Base-by-base conservation (phyloP, 148 eudicot species). In the Dysphania ambrosioides region DNA sequence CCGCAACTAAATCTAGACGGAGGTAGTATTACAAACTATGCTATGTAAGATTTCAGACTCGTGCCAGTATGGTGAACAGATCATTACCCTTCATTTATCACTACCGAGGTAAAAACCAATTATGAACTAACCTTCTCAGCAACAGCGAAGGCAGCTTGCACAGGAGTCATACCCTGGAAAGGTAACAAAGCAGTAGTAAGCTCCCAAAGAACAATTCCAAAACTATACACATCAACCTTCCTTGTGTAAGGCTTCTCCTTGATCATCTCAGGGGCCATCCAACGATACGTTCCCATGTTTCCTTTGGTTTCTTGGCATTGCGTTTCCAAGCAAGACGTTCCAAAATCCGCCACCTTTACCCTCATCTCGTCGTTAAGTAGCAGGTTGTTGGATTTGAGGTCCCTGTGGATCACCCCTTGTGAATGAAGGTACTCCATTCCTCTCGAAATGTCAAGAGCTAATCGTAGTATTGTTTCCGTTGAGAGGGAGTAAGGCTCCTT, bases 241-340 rank as follows among this genome's bases (percentile, higher is more conserved):
- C 95, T 86, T 6, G 95, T 83, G 76, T 86, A 91, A 21, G 89
- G 87, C 74, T 89, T 94, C 78, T 91, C 98, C 78, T 91, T 94
- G 70, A 91, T 88, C 98, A 93, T 93, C 87, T 93, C 98, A 0
- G 98, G 98, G 0, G 98, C 97, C 98, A 94, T 94, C 97, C 98
- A 94, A 30, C 98, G 87, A 40, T 95, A 95, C 16, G 98, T 95
- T 42, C 98, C 98, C 91, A 87, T 92, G 72, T 95, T 95, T 19
- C 97, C 98, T 79, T 95, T 95, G 0, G 88, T 74, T 66, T 95
- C 93, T 35, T 75, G 84, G 78, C 91, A 84, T 73, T 95, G 97
- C 7, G 98, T 95, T 68, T 95, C 98, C 61, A 95, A 81, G 78
- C 98, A 95, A 0, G 98, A 95, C 1, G 98, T 95, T 4, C 98